A percentile compares a stretch with the other conserved stretches of the same genome.
These are phyloP conservation scores for Gastrodia elata DNA, from an alignment of 106 monocot genomes.

Conservation along the genomic window DNA sequence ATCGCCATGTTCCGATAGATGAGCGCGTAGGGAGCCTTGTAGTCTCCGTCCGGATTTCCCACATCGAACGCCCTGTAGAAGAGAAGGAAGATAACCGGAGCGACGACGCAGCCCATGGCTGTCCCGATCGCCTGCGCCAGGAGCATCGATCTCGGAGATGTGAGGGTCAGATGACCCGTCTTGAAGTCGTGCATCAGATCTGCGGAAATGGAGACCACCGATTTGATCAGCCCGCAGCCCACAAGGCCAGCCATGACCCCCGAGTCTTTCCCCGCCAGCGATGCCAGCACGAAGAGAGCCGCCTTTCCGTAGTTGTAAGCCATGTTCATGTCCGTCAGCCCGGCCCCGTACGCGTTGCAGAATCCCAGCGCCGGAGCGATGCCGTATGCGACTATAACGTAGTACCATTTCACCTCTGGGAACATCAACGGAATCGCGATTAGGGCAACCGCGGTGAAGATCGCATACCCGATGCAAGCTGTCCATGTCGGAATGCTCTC, in stretches of 20 bases:
- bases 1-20: conserved; percentile 96
- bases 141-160: conserved; percentile 83
- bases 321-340: conserved; percentile 96
- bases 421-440: conserved; percentile 74
- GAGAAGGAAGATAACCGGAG: conserved; percentile 73
- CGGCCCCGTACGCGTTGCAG: conserved; percentile 92
- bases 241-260: conserved; percentile 78
- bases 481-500: conserved; percentile 73
- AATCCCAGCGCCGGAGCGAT: conserved; percentile 73
- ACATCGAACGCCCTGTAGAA: conserved; percentile 91
- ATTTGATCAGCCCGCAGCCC: conserved; percentile 75
- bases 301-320: conserved; percentile 91
- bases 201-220: conserved; percentile 77
- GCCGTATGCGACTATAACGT: conserved; percentile 55
- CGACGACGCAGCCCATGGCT: conserved; percentile 67
- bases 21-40: conserved; percentile 89
- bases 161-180: conserved; percentile 73
- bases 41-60: conserved; percentile 71
- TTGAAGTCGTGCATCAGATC: conserved; percentile 94
- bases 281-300: conserved; percentile 70
- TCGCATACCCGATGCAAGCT: conserved; percentile 46
- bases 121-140: conserved; percentile 72
- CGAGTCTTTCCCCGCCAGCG: conserved; percentile 57
- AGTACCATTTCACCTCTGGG: conserved; percentile 81
- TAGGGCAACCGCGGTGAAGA: conserved; percentile 44